Base-by-base conservation (phyloP, 2,329 filamentous ascomycete genomes). In the Trichoderma guizhouense region DNA sequence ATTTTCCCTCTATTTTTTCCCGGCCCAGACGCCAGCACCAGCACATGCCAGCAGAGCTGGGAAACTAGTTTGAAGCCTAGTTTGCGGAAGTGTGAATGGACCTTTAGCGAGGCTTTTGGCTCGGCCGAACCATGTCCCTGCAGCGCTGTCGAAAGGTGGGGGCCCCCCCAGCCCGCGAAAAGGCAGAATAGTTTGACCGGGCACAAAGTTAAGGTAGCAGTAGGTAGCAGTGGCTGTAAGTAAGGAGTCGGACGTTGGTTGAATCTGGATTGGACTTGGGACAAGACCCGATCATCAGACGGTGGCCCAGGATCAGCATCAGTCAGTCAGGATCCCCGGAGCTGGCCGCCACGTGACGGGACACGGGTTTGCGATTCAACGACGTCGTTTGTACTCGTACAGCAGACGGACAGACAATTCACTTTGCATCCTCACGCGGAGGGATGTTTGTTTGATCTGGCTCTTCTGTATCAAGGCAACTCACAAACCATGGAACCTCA, bases 81-180 rank as follows among this genome's bases (percentile, higher is more conserved):
- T 30, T 57, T 36, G 63, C 62, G 43, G 62, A 65, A 51, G 63
- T 34, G 28, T 55, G 30, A 32, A 66, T 58, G 55, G 66, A 43
- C 39, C 18, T 58, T 39, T 69, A 69, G 66, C 57, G 66, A 69
- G 57, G 39, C 65, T 43, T 60, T 32, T 32, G 55, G 55, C 55
- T 68, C 66, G 66, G 66, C 66, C 66, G 66, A 69, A 69, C 66
- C 55, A 32, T 61, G 53, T 14, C 66, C 53, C 55, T 60, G 65
- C 55, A 24, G 14, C 5, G 43, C 43, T 24, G 43, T 51, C 60
- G 32, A 36, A 39, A 39, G 55, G 65, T 39, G 65, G 65, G 39
- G 36, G 55, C 14, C 14, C 36, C 36, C 18, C 53, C 55, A 69
- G 55, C 51, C 55, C 55, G 47, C 47, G 30, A 11, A 32, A 57